Conservation (phyloP, 371 early-diverging fungal genomes). For the Syncephalis plumigaleata region DNA sequence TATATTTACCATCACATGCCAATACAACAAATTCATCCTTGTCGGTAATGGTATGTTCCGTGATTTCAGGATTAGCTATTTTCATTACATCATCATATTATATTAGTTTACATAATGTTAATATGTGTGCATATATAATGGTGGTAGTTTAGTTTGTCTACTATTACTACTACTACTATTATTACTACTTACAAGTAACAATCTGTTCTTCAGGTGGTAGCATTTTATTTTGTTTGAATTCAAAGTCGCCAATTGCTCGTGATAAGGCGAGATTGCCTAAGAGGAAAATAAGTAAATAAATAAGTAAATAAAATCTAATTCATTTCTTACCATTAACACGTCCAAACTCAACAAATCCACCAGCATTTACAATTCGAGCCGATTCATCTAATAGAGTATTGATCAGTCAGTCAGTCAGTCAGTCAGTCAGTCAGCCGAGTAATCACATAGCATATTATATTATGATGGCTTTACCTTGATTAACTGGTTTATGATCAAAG, state of each 20-base stretch:
- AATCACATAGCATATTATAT: too few species aligned
- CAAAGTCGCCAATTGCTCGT: constrained; percentile 92
- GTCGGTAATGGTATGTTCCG: constrained; percentile 30
- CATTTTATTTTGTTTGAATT: constrained; percentile 64
- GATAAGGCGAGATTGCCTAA: constrained; percentile 81
- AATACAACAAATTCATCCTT: constrained; percentile 84
- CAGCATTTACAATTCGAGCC: constrained; percentile 66
- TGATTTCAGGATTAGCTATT: constrained; percentile 65
- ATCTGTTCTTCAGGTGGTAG: constrained; percentile 72
- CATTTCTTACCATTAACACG: constrained; percentile 74
- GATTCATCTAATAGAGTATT: constrained; percentile 33
- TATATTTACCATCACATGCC: constrained; percentile 86
- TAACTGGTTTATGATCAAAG: constrained; percentile 87
- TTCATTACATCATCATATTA: too few species aligned
- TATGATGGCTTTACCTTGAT: constrained; percentile 18
- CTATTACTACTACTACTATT: too few species aligned
- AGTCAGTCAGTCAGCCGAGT: too few species aligned
- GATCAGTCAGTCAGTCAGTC: too few species aligned
- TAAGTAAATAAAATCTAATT: constrained; percentile 27
- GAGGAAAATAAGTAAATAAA: neutral
- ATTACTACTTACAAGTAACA: constrained; percentile 58
- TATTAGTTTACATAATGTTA: neutral
- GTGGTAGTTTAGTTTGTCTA: too few species aligned
- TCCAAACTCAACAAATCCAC: constrained; percentile 89
- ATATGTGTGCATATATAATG: too few species aligned